Conservation (phyloP, 2,329 filamentous ascomycete genomes). For the Chaetothyriales sp. region DNA sequence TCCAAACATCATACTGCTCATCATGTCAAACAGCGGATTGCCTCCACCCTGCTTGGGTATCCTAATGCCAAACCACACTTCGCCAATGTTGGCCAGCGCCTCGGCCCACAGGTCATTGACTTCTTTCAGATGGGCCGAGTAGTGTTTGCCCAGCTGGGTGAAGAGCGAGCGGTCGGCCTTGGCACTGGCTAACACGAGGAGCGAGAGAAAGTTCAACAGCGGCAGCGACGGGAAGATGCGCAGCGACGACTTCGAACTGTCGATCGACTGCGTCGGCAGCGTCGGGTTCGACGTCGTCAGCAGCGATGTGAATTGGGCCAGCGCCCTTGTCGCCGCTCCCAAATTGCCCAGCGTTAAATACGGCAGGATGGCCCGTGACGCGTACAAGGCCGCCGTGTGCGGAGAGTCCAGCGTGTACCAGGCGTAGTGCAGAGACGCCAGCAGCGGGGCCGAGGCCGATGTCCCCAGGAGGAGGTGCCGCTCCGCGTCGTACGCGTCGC, state of each 20-base stretch:
- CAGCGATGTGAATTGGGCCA: slow-evolving; percentile 59
- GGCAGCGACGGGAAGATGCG: slow-evolving; percentile 81
- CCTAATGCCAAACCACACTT: slow-evolving; percentile 93
- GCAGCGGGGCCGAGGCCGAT: slow-evolving; percentile 66
- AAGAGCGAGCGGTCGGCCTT: slow-evolving; percentile 66
- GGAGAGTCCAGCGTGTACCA: slow-evolving; percentile 88
- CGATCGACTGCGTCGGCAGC: slow-evolving; percentile 65
- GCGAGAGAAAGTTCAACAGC: slow-evolving; percentile 83
- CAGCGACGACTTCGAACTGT: slow-evolving; percentile 49
- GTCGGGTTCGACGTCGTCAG: slow-evolving; percentile 44
- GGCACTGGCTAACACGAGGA: slow-evolving; percentile 73
- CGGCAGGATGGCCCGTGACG: slow-evolving; percentile 72
- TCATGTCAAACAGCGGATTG: slow-evolving; percentile 95
- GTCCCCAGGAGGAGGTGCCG: slow-evolving; percentile 65
- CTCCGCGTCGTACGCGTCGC: slow-evolving; percentile 87
- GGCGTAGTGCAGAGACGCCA: slow-evolving; percentile 73
- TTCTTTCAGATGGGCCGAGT: slow-evolving; percentile 65
- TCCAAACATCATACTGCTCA: slow-evolving; percentile 85
- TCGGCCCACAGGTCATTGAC: slow-evolving; percentile 59
- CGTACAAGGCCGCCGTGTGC: slow-evolving; percentile 76
- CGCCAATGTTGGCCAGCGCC: slow-evolving; percentile 70
- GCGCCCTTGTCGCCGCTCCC: slow-evolving; percentile 70
- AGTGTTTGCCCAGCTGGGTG: slow-evolving; percentile 68
- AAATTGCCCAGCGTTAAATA: slow-evolving; percentile 86
- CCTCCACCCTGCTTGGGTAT: slow-evolving; percentile 59